Conservation (phyloP, 495 filamentous ascomycete genomes). For the Halenospora varia region DNA sequence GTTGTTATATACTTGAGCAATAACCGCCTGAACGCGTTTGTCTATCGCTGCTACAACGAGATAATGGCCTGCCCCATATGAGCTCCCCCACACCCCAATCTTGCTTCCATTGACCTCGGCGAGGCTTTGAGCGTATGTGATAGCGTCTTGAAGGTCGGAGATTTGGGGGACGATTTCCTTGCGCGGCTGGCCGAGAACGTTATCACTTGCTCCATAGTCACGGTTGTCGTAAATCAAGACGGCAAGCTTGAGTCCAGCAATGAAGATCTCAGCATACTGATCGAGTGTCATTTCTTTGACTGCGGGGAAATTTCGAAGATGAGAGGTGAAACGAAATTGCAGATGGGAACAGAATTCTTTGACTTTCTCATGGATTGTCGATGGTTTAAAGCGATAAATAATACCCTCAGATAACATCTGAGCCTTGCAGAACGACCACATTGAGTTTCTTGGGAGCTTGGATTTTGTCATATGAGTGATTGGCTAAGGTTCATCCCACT, state of each 20-base stretch:
- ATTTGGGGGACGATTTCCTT: slow-evolving; percentile 32
- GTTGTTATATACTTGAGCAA: slow-evolving; percentile 20
- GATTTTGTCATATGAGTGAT: no score
- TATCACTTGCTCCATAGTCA: slow-evolving; percentile 33
- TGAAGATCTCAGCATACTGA: neutral
- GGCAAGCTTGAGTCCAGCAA: slow-evolving; percentile 1
- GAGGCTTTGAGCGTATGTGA: slow-evolving; percentile 27
- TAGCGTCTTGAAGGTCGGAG: slow-evolving; percentile 30
- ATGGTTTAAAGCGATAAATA: no score
- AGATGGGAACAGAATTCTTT: no score
- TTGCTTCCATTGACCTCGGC: slow-evolving; percentile 24
- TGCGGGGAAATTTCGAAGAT: no score
- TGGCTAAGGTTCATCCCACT: no score
- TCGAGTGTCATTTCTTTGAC: neutral
- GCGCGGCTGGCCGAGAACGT: slow-evolving; percentile 16
- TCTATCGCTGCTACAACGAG: slow-evolving; percentile 31
- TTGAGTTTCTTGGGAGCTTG: no score
- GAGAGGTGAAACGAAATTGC: no score
- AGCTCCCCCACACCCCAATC: slow-evolving; percentile 34
- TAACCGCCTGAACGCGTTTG: slow-evolving; percentile 31
- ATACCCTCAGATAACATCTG: no score
- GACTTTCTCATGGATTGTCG: no score
- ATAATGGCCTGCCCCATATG: slow-evolving; percentile 30
- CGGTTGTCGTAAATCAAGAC: slow-evolving; percentile 35
- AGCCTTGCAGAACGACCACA: no score